Conservation (phyloP, 108 stramenopile species). For the Asterionellopsis glacialis region DNA sequence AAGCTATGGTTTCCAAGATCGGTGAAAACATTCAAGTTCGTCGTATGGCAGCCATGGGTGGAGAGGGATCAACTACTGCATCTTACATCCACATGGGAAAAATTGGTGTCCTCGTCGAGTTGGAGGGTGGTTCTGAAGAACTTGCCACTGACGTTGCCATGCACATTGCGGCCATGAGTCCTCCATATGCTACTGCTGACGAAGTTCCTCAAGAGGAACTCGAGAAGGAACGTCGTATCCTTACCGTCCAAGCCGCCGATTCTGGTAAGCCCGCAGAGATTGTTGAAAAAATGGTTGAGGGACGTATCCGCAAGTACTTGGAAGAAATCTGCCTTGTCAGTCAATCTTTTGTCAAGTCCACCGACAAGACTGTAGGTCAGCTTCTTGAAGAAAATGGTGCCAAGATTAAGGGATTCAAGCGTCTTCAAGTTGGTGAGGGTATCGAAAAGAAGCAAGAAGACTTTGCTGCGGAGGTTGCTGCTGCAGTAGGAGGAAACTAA, state of each 20-base stretch:
- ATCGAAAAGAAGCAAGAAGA: conserved; percentile 80
- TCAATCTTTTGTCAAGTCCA: conserved; percentile 73
- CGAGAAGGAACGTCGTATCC: conserved; percentile 63
- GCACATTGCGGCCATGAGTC: conserved; percentile 82
- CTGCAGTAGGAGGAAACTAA: conserved; percentile 40
- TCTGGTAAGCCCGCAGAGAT: conserved; percentile 79
- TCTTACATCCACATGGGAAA: conserved; percentile 72
- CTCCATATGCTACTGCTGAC: conserved; percentile 62
- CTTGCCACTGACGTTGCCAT: conserved; percentile 63
- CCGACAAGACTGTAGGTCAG: conserved; percentile 67
- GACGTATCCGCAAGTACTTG: conserved; percentile 74
- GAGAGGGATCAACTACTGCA: conserved; percentile 42
- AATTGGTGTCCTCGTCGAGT: conserved; percentile 60
- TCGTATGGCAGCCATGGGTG: conserved; percentile 39
- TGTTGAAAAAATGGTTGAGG: conserved; percentile 79
- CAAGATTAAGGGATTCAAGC: conserved; percentile 70
- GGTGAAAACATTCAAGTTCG: conserved; percentile 78
- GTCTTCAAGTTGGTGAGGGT: conserved; percentile 74
- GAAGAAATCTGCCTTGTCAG: conserved; percentile 69
- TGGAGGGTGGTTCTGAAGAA: conserved; percentile 47
- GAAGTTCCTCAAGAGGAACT: conserved; percentile 72
- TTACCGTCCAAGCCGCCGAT: conserved; percentile 55
- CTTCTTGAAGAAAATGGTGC: conserved; percentile 65
- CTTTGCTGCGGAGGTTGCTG: conserved; percentile 79
- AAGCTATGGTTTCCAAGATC: conserved; percentile 73